Evolutionary conservation across 257 asterid genomes (phyloP).

Genomic region (Primulina huaijiensis): DNA sequence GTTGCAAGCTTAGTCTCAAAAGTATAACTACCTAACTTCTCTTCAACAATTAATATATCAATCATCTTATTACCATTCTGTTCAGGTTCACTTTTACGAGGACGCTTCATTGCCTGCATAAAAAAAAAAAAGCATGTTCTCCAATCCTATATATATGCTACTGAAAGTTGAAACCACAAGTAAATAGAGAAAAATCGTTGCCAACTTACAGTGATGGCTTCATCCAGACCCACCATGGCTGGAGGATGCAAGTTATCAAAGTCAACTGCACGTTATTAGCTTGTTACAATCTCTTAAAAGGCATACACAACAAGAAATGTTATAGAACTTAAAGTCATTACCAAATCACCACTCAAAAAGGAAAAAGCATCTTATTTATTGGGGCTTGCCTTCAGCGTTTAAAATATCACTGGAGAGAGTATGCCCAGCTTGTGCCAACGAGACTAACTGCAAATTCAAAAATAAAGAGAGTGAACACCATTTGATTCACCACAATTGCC

Average conservation of each 20-base stretch:
- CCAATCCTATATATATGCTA: background rate
- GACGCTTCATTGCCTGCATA: conserved; percentile 60
- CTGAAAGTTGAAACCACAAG: conserved; percentile 5
- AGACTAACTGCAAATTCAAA: conserved; percentile 53
- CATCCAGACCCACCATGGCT: conserved; percentile 77
- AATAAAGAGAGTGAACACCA: conserved; percentile 28
- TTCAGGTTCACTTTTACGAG: conserved; percentile 46
- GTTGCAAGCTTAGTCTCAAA: conserved; percentile 30
- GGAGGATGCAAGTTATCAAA: conserved; percentile 78
- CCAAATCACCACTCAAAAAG: conserved; percentile 4
- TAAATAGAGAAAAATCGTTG: conserved; percentile 4
- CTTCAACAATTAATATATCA: conserved; percentile 14
- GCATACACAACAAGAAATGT: conserved; percentile 6
- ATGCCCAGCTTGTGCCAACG: conserved; percentile 89
- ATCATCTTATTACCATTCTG: conserved; percentile 55
- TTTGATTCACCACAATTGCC: conserved; percentile 7
- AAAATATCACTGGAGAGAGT: conserved; percentile 47
- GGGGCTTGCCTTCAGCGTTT: conserved; percentile 53
- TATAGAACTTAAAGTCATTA: conserved; percentile 3
- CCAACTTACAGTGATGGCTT: conserved; percentile 64
- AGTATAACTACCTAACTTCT: background rate
- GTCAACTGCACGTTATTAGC: conserved; percentile 59
- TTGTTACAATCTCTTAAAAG: conserved; percentile 19
- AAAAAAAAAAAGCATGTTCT: conserved; percentile 12
- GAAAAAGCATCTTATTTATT: conserved; percentile 8